Evolutionary conservation across 2,329 filamentous ascomycete species (phyloP).

Genomic region (Tricladium varicosporioides): DNA sequence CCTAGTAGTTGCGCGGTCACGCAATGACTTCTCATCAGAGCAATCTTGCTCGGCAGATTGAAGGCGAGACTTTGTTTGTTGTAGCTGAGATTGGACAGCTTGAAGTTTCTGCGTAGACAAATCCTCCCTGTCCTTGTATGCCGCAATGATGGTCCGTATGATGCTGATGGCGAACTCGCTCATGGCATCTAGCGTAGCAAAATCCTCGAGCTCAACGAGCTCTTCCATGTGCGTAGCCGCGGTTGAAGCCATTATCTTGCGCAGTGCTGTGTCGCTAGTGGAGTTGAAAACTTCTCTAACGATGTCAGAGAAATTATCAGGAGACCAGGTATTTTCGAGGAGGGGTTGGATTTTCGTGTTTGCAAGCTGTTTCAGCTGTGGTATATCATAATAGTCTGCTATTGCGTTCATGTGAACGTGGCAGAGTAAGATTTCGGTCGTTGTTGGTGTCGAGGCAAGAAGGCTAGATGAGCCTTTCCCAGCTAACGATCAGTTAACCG

Average conservation of each 20-base stretch:
- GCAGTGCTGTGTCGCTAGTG: slow-evolving; percentile 1
- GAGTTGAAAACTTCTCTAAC: not conserved
- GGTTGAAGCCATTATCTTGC: not conserved
- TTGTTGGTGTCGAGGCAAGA: not conserved
- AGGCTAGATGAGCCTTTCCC: not conserved
- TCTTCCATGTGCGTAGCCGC: slow-evolving; percentile 1
- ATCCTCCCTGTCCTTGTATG: not conserved
- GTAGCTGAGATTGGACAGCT: not conserved
- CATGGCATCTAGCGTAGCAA: not conserved
- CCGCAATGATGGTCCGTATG: not conserved
- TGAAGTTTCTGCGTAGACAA: not conserved
- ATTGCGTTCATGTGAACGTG: not conserved
- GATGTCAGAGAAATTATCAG: not conserved
- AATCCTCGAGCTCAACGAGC: slow-evolving; percentile 24
- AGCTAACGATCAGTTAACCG: no score
- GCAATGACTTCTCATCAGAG: not conserved
- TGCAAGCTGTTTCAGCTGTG: slow-evolving; percentile 1
- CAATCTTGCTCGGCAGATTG: not conserved
- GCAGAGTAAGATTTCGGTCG: not conserved
- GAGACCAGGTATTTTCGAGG: not conserved
- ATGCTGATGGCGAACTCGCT: not conserved
- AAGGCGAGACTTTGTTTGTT: no score
- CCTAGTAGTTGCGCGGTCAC: not conserved
- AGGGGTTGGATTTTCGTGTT: slow-evolving; percentile 2
- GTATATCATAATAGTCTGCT: slow-evolving; percentile 2